phyloP scores from a whole-genome alignment of 495 filamentous ascomycete species.

The Aspergillus bridgeri region DNA sequence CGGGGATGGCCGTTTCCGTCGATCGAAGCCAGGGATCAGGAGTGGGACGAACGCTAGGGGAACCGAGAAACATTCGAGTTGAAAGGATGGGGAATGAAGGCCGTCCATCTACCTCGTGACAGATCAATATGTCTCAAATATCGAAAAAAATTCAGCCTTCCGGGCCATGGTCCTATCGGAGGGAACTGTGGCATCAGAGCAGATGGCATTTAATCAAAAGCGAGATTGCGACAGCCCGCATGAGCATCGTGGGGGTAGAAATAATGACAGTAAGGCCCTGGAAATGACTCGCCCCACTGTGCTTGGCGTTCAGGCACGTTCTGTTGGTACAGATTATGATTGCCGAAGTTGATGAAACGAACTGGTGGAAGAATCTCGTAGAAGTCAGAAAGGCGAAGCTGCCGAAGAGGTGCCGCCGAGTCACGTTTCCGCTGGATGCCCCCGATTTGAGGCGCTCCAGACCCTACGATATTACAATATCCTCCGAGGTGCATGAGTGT shows the following conservation, averaged over 20 bases:
- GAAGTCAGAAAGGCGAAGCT: too few relatives aligned
- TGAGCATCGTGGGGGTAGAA: background rate
- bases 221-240: background rate
- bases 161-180: background rate
- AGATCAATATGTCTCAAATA: background rate
- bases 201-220: background rate
- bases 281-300: background rate
- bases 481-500: too few relatives aligned
- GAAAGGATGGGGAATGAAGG: background rate
- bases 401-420: too few relatives aligned
- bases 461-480: too few relatives aligned
- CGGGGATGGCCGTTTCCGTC: slow-evolving; percentile 21
- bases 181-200: background rate
- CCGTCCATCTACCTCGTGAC: background rate
- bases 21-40: background rate
- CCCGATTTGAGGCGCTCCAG: too few relatives aligned
- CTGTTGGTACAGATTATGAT: too few relatives aligned
- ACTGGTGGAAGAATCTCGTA: too few relatives aligned
- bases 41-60: slow-evolving; percentile 6
- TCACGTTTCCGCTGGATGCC: background rate
- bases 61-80: background rate
- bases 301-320: background rate
- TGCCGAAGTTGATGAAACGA: too few relatives aligned
- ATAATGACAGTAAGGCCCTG: background rate
- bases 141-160: background rate